phyloP scores from a whole-genome alignment of 164 flowering plant genomes.

The Piper betle region DNA sequence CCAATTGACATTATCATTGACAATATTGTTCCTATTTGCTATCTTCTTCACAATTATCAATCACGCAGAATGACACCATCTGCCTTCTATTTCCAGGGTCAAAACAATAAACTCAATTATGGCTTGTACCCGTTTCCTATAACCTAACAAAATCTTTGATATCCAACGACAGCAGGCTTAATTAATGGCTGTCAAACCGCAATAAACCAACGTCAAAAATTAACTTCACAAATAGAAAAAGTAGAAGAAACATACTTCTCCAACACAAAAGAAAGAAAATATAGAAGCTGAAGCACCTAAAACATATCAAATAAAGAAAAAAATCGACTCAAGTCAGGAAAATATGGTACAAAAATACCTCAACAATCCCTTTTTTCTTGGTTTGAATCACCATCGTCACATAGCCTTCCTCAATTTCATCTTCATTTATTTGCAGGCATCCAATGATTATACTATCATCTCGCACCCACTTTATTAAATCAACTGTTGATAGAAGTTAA shows the following conservation, averaged over 20 bases:
- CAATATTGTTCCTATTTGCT: no score
- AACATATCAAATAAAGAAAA: not conserved
- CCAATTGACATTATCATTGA: no score
- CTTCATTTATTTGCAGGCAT: conserved; percentile 39
- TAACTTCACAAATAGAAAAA: not conserved
- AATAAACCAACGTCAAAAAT: no score
- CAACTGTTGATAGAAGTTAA: conserved; percentile 39
- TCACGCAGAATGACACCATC: no score
- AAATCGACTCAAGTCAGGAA: not conserved
- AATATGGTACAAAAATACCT: conserved; percentile 22
- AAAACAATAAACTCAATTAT: no score
- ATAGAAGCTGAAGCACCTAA: not conserved
- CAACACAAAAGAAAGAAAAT: not conserved
- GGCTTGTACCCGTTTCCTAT: no score
- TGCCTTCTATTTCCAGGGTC: no score
- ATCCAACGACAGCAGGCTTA: no score
- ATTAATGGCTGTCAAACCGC: not conserved
- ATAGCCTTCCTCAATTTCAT: conserved; percentile 58
- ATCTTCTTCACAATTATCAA: no score
- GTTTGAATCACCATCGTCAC: conserved; percentile 54
- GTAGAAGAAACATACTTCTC: not conserved
- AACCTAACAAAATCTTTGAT: no score
- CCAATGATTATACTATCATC: conserved; percentile 68
- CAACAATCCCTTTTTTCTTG: conserved; percentile 31
- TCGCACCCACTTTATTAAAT: conserved; percentile 81